Evolutionary conservation across 345 rosid genomes (phyloP).

Genomic region (Turritis glabra): DNA sequence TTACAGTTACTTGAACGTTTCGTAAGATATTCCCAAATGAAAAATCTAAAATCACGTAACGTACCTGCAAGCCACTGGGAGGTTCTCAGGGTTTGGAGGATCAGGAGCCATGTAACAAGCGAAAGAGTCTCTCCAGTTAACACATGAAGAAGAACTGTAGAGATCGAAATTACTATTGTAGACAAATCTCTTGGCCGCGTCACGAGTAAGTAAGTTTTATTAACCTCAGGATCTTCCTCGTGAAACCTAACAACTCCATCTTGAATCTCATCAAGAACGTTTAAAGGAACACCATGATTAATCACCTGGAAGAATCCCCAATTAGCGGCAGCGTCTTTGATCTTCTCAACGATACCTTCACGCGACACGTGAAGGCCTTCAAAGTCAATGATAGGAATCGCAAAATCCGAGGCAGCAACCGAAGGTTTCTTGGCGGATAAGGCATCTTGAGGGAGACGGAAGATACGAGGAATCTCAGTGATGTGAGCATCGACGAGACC

Average conservation of each 20-base stretch:
- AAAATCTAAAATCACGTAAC: background rate
- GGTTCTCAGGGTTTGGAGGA: slow-evolving; percentile 42
- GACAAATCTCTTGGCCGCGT: slow-evolving; percentile 22
- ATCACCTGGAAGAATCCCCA: slow-evolving; percentile 60
- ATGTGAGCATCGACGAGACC: slow-evolving; percentile 50
- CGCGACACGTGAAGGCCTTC: slow-evolving; percentile 11
- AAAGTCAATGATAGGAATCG: slow-evolving; percentile 48
- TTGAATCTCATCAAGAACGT: slow-evolving; percentile 40
- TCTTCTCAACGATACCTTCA: slow-evolving; percentile 13
- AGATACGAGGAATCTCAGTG: slow-evolving; percentile 39
- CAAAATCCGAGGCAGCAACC: background rate
- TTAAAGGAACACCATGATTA: slow-evolving; percentile 46
- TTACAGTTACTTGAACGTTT: background rate
- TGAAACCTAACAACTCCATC: slow-evolving; percentile 44
- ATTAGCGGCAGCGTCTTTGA: slow-evolving; percentile 36
- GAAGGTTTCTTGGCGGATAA: background rate
- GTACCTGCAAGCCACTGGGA: slow-evolving; percentile 52
- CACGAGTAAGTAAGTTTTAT: slow-evolving; percentile 45
- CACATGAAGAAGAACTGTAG: slow-evolving; percentile 28
- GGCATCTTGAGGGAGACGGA: slow-evolving; percentile 15
- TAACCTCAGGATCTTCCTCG: slow-evolving; percentile 42
- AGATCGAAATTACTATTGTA: slow-evolving; percentile 48
- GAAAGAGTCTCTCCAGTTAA: slow-evolving; percentile 49
- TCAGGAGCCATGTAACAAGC: slow-evolving; percentile 44
- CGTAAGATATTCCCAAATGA: background rate